phyloP scores from a whole-genome alignment of 2,329 filamentous ascomycete genomes.

The Lecanicillium sp. region DNA sequence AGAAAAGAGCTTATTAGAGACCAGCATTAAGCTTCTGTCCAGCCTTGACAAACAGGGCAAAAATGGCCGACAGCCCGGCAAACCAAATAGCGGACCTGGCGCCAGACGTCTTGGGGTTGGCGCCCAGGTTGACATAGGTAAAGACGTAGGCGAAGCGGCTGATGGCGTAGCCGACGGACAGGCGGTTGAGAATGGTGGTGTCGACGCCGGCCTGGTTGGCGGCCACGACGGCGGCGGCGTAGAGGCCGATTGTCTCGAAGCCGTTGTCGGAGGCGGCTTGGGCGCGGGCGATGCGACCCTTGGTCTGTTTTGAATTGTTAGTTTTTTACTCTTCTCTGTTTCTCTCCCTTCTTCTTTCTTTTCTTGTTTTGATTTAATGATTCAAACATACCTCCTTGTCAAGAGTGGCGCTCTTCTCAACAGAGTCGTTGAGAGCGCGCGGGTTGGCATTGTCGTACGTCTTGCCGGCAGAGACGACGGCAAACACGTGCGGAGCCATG shows the following conservation, averaged over 20 bases:
- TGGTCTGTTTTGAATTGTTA: constrained; percentile 26
- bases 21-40: constrained; percentile 18
- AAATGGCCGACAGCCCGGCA: constrained; percentile 21
- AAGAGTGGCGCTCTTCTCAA: constrained; percentile 23
- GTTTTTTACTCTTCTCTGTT: background rate
- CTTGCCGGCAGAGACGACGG: constrained; percentile 18
- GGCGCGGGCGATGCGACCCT: constrained; percentile 45
- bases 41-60: constrained; percentile 33
- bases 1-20: too few relatives aligned
- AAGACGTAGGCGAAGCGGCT: constrained; percentile 31
- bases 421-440: constrained; percentile 21
- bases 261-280: constrained; percentile 39
- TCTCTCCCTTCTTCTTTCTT: background rate
- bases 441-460: constrained; percentile 31
- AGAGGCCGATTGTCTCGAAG: constrained; percentile 36
- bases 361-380: background rate
- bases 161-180: constrained; percentile 30
- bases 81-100: constrained; percentile 31
- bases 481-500: constrained; percentile 27
- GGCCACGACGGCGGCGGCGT: constrained; percentile 33
- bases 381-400: constrained; percentile 18
- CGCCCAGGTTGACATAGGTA: constrained; percentile 34
- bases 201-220: constrained; percentile 35
- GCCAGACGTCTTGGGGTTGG: constrained; percentile 26
- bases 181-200: constrained; percentile 26